Evolutionary conservation across 768 basidiomycete genomes (phyloP), one percentile per base, ranked within the genome.

Genomic region (Hirschioporus abietinus): DNA sequence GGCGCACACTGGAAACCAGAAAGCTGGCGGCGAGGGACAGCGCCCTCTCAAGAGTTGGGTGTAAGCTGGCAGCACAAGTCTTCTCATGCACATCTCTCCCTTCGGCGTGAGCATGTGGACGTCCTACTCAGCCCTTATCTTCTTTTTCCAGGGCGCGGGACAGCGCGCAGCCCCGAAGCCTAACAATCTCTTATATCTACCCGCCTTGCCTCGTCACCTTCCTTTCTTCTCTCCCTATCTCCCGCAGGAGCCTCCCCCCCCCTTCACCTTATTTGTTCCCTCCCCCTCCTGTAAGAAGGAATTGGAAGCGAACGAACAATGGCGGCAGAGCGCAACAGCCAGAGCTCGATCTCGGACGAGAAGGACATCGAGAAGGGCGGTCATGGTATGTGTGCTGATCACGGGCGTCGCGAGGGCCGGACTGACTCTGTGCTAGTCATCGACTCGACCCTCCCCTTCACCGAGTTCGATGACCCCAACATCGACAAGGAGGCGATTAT

Each of bases 381-480:
- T 2, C 60, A 25, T 25, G 60, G 60, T 61, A 25, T 61, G 23
- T 15, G 24, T 7, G 24, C 60, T 25, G 30, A n/a, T 30, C 8
- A 8, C 60, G 4, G 30, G 15, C 60, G 12, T 34, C n/a, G n/a
- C n/a, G 12, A 25, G 10, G 25, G 25, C 30, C 6, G 12, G 17
- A 23, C 30, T 61, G 24, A 25, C 17, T 15, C 9, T 18, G 24
- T 24, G 30, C 8, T 30, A 30, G 60, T 61, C 25, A 61, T 34
- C 60, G 60, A 25, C 30, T 1, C 10, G 3, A 61, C 58, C 3
- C 58, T 61, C 60, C 60, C 24, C 6, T 25, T 61, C 60, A 34
- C 80, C 27, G 79, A 81, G 59, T 84, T 85, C 73, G 83, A 84
- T 74, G 84, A 85, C 72, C 84, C 83, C 63, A 85, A 85, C 72